Base-by-base conservation (phyloP, 2,329 filamentous ascomycete genomes). In the Teratosphaeria epicoccoides region DNA sequence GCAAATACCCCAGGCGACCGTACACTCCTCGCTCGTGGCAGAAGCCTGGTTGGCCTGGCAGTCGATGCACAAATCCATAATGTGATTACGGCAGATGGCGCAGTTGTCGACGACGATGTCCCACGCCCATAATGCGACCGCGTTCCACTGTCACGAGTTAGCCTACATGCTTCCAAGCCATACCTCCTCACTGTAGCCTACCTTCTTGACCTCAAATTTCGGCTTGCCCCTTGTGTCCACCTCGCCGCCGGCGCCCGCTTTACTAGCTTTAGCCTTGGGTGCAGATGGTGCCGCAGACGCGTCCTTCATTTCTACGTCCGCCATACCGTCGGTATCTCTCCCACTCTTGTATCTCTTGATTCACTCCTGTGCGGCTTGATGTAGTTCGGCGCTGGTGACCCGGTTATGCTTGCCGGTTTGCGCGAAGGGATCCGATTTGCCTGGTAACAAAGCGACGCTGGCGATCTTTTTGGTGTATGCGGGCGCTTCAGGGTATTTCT, bases 31-130 rank as follows among this genome's bases (percentile, higher is more conserved):
- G 58, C 87, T 96, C 0, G 93, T 96, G 43, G 91, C 90, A 14
- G 90, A 96, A 33, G 91, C 90, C 73, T 98, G 93, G 70, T 98
- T 98, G 52, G 93, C 93, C 75, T 98, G 93, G 68, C 93, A 98
- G 69, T 98, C 93, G 63, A 98, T 98, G 71, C 93, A 98, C 24
- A 98, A 78, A 71, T 98, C 93, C 93, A 98, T 98, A 71, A 98
- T 98, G 71, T 98, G 93, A 70, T 98, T 98, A 68, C 93, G 82
- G 77, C 93, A 98, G 68, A 98, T 98, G 64, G 93, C 93, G 69
- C 93, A 98, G 79, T 98, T 98, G 73, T 98, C 93, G 55, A 98
- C 93, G 26, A 97, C 90, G 54, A 98, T 98, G 68, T 98, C 93
- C 93, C 93, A 98, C 0, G 93, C 93, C 93, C 93, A 98, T 2